Conservation (phyloP, 208 protist genomes). For the Perkinsela sp. region DNA sequence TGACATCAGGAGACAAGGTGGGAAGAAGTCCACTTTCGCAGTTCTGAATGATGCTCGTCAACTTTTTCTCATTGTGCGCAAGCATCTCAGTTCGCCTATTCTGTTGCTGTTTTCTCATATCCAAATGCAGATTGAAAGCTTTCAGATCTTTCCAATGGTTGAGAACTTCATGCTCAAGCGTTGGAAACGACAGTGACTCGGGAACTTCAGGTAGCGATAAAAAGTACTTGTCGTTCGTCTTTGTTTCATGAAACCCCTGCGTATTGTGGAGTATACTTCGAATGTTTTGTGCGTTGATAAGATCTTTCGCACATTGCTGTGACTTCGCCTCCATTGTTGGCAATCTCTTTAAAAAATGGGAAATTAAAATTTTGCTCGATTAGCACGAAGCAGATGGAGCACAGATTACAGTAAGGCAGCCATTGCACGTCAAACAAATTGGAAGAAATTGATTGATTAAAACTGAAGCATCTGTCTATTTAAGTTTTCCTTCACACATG, state of each 20-base stretch:
- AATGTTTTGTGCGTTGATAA: no score
- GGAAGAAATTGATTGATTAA: not conserved
- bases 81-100: slow-evolving; percentile 1
- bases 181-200: slow-evolving; percentile 56
- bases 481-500: not conserved
- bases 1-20: not conserved
- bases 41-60: not conserved
- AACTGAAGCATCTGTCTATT: not conserved
- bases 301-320: no score
- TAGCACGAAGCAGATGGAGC: no score
- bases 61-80: not conserved
- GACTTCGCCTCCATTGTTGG: no score
- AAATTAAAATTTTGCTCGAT: no score
- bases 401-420: not conserved
- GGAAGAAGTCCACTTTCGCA: not conserved
- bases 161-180: slow-evolving; percentile 74
- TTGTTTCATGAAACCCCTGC: no score
- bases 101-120: slow-evolving; percentile 56
- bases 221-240: no score
- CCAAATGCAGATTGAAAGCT: slow-evolving; percentile 77
- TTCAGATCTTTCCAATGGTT: slow-evolving; percentile 80
- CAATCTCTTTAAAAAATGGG: no score
- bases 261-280: no score
- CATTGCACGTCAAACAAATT: not conserved
- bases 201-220: slow-evolving; percentile 13